These are phyloP conservation scores for Saussurea involucrata DNA, from an alignment of 129 eudicot genomes.

Conservation along the genomic window DNA sequence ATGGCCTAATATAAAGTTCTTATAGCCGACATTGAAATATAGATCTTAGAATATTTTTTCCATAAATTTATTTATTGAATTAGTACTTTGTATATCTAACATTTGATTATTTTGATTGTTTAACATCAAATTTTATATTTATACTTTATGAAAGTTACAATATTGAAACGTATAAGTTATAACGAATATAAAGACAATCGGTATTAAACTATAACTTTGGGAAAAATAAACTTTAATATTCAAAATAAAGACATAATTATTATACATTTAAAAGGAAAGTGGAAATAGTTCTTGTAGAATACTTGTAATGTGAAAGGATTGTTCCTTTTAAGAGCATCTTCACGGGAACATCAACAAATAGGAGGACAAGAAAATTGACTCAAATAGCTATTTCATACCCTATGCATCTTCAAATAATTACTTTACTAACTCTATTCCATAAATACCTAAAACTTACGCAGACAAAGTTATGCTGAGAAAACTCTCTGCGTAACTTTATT, in stretches of 20 bases:
- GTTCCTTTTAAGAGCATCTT: not conserved
- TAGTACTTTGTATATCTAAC: not conserved
- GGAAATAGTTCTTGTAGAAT: not conserved
- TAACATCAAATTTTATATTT: not conserved
- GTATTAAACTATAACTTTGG: not conserved
- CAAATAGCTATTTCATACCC: too few relatives aligned
- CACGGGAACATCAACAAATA: not conserved
- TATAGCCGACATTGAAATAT: not conserved
- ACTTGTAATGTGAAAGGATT: not conserved
- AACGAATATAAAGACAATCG: not conserved
- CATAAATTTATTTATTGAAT: not conserved
- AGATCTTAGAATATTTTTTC: not conserved
- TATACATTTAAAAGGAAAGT: too few relatives aligned
- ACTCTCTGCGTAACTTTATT: too few relatives aligned
- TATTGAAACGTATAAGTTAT: not conserved
- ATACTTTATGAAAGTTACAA: not conserved
- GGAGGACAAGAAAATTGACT: not conserved
- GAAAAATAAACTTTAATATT: not conserved
- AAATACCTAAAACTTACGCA: too few relatives aligned
- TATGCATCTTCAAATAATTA: too few relatives aligned
- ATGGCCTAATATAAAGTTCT: not conserved
- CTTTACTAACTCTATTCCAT: too few relatives aligned
- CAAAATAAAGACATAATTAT: not conserved
- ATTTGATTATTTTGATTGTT: not conserved
- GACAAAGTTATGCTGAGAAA: too few relatives aligned